A percentile compares a stretch with the other conserved stretches of the same genome.
These are phyloP conservation scores for Ceratocystis papillata DNA, from an alignment of 2,329 filamentous ascomycete species.

Conservation along the genomic window DNA sequence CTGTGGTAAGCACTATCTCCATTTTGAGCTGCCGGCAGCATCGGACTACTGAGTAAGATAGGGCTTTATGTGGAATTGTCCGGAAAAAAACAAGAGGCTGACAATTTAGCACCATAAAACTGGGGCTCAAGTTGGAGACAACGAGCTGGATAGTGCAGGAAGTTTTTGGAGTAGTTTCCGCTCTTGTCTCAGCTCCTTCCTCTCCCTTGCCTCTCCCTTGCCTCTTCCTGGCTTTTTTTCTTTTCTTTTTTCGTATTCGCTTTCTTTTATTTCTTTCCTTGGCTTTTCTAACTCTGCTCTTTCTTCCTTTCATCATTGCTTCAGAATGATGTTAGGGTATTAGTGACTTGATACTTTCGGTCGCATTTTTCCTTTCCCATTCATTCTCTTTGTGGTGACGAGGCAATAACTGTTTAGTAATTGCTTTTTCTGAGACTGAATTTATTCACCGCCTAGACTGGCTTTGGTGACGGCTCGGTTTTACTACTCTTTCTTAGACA, in stretches of 20 bases:
- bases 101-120: neutral
- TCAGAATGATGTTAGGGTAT: constrained; percentile 16
- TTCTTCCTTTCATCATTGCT: constrained; percentile 23
- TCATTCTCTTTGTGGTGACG: neutral
- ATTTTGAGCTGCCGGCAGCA: neutral
- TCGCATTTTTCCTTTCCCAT: constrained; percentile 8
- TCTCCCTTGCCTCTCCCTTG: neutral
- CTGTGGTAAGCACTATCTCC: no score
- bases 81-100: constrained; percentile 1
- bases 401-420: neutral
- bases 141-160: neutral
- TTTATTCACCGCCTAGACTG: constrained; percentile 17
- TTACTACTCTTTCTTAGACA: neutral
- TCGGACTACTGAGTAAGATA: neutral
- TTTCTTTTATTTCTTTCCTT: constrained; percentile 23
- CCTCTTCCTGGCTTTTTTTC: constrained; percentile 20
- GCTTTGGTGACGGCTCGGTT: neutral
- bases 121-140: neutral
- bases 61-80: neutral
- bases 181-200: neutral
- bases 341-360: constrained; percentile 21
- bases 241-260: constrained; percentile 17
- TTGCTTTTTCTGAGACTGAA: neutral
- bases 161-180: constrained; percentile 3
- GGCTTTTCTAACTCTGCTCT: constrained; percentile 19